Evolutionary conservation across 768 basidiomycete genomes (phyloP), one percentile per base, ranked within the genome.

Genomic region (Russula virescens): DNA sequence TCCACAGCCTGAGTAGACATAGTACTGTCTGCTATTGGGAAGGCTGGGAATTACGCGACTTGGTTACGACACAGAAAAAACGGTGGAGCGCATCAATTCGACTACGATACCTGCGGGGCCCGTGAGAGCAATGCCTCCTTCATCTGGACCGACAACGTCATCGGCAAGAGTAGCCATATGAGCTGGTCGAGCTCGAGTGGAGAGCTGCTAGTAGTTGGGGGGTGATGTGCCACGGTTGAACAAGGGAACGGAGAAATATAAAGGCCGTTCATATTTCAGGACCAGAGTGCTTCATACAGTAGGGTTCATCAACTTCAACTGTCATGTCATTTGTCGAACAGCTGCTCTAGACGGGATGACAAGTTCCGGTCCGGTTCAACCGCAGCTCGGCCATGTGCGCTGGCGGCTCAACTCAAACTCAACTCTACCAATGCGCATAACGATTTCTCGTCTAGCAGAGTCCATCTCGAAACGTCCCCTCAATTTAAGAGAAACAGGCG

Each of bases 401-500:
- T n/a, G n/a, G n/a, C n/a, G n/a, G n/a, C n/a, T n/a, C n/a, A n/a
- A n/a, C n/a, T n/a, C n/a, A n/a, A n/a, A n/a, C n/a, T n/a, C n/a
- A n/a, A n/a, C n/a, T n/a, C n/a, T n/a, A n/a, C n/a, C n/a, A 38
- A 66, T 66, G 66, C 66, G 26, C 46, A 16, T 43, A 10, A 61
- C 66, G 19, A 31, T 65, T 9, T 5, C 38, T n/a, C 62, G 62
- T 38, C 31, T 63, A 9, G 76, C 76, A 4, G 68, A 66, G 28
- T 71, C 71, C 5, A 70, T 73, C 10, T 61, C 73, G 2, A 68
- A 71, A 19, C 61, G 71, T 11, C 75, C 76, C 5, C 46, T 74
- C 23, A 70, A 71, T 7, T 58, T 75, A 0, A 62, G 67, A 21
- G 69, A 74, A 55, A 74, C 76, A 13, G 73, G 75, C n/a, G 69